A percentile compares a stretch with the other conserved stretches of the same genome.
These are phyloP conservation scores for Penicillium sp. DNA, from an alignment of 2,329 filamentous ascomycete genomes.

Conservation along the genomic window DNA sequence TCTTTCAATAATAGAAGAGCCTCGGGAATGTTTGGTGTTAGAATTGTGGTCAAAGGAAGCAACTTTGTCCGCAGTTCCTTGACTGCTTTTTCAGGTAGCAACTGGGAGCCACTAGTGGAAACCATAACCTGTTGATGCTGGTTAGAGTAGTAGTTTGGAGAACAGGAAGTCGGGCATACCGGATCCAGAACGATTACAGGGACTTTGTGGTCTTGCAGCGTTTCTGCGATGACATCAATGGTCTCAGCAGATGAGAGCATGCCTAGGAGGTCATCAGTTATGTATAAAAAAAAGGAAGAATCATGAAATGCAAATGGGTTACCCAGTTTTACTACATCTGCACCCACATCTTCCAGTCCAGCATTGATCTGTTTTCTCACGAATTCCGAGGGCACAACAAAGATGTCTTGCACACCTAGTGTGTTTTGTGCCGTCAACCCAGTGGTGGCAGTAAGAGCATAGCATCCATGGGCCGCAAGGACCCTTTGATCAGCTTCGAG, in stretches of 20 bases:
- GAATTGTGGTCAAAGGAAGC: constrained; percentile 46
- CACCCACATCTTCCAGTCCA: constrained; percentile 77
- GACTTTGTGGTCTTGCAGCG: constrained; percentile 59
- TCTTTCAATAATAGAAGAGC: constrained; percentile 47
- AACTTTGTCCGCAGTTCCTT: constrained; percentile 41
- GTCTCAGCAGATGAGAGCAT: constrained; percentile 77
- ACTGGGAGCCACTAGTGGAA: constrained; percentile 49
- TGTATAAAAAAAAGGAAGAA: background rate
- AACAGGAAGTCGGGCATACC: constrained; percentile 49
- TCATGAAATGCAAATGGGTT: constrained; percentile 25
- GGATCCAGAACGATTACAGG: constrained; percentile 69
- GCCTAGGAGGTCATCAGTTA: constrained; percentile 50
- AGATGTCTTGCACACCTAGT: constrained; percentile 75
- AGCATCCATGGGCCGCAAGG: constrained; percentile 85
- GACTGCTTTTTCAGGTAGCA: constrained; percentile 47
- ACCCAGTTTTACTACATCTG: constrained; percentile 93
- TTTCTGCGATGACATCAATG: constrained; percentile 66
- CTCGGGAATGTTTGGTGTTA: constrained; percentile 53
- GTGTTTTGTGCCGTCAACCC: constrained; percentile 97
- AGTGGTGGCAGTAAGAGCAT: constrained; percentile 94
- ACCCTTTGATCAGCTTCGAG: constrained; percentile 96
- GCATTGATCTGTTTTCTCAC: constrained; percentile 82
- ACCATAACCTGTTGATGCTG: constrained; percentile 74
- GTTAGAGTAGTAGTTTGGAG: constrained; percentile 10
- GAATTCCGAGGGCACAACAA: constrained; percentile 74